phyloP scores from a whole-genome alignment of 2,329 filamentous ascomycete species.

The Leptographium flavum region DNA sequence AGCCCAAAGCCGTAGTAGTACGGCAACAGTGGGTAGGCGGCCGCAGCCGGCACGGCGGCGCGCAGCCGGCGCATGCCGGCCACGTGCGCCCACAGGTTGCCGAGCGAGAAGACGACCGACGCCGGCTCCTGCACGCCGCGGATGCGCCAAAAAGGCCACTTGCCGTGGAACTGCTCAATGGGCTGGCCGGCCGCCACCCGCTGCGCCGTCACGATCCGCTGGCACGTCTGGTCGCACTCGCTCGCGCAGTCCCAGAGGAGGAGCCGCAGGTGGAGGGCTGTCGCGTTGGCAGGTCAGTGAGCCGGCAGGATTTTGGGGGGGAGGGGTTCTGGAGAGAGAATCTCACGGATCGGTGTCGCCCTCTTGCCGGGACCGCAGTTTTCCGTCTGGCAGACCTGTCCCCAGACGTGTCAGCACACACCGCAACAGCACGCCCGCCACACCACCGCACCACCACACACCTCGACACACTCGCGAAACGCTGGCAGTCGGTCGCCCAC shows the following conservation, averaged over 20 bases:
- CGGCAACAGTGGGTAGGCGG: slow-evolving; percentile 57
- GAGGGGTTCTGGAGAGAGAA: no score
- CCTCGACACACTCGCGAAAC: slow-evolving; percentile 76
- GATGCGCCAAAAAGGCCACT: slow-evolving; percentile 92
- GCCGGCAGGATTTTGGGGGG: no score
- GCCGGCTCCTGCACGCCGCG: slow-evolving; percentile 91
- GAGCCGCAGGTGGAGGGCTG: slow-evolving; percentile 72
- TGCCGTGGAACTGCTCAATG: slow-evolving; percentile 89
- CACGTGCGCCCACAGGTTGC: slow-evolving; percentile 81
- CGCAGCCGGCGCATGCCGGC: slow-evolving; percentile 60
- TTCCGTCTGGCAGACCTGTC: slow-evolving; percentile 61
- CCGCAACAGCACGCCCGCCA: background rate
- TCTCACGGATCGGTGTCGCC: slow-evolving; percentile 55
- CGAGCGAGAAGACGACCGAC: slow-evolving; percentile 80
- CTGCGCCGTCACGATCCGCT: slow-evolving; percentile 71
- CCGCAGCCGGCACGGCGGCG: slow-evolving; percentile 48
- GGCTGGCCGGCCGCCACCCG: slow-evolving; percentile 53
- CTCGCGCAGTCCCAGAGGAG: slow-evolving; percentile 83
- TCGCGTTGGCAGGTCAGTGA: background rate
- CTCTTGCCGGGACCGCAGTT: slow-evolving; percentile 57
- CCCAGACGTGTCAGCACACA: background rate
- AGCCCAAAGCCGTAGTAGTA: slow-evolving; percentile 74
- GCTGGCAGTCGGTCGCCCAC: slow-evolving; percentile 74
- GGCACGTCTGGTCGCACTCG: slow-evolving; percentile 97
- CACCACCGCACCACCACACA: slow-evolving; percentile 24